Conservation (phyloP, 768 basidiomycete species). For the Megacollybia marginata region DNA sequence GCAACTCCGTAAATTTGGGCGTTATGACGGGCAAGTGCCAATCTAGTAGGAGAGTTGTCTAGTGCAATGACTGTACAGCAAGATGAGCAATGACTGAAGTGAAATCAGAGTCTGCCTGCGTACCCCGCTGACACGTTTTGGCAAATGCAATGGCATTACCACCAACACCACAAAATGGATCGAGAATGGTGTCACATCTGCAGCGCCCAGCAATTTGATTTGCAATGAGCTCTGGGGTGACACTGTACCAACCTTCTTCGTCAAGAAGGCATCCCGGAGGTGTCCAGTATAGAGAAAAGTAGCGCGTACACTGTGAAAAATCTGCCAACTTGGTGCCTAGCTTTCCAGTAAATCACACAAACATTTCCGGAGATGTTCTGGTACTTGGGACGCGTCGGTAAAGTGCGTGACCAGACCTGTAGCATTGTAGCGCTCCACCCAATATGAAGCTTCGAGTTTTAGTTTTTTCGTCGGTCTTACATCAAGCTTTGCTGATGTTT, state of each 20-base stretch:
- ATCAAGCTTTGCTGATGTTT: slow-evolving; percentile 3
- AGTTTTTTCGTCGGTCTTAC: slow-evolving; percentile 28
- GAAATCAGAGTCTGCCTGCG: slow-evolving; percentile 13
- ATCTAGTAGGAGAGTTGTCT: slow-evolving; percentile 76
- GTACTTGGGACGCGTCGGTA: slow-evolving; percentile 56
- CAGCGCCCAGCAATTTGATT: slow-evolving; percentile 90
- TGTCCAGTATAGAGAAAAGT: slow-evolving; percentile 71
- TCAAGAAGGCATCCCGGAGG: slow-evolving; percentile 78
- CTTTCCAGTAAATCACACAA: slow-evolving; percentile 20
- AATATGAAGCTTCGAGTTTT: slow-evolving; percentile 18
- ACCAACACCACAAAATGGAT: slow-evolving; percentile 96
- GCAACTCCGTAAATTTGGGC: slow-evolving; percentile 91
- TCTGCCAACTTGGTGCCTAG: slow-evolving; percentile 38
- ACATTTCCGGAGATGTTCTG: slow-evolving; percentile 81
- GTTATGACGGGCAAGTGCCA: slow-evolving; percentile 90
- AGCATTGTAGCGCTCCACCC: slow-evolving; percentile 52
- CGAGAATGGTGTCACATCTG: slow-evolving; percentile 75
- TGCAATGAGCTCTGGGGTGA: slow-evolving; percentile 92
- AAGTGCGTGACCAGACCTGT: slow-evolving; percentile 71
- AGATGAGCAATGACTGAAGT: not conserved
- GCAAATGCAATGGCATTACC: slow-evolving; percentile 98
- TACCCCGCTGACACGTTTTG: slow-evolving; percentile 90
- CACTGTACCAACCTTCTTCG: slow-evolving; percentile 96
- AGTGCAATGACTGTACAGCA: slow-evolving; percentile 78
- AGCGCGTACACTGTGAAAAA: slow-evolving; percentile 76